Percentiles rank a stretch among this genome's conserved stretches.
Conservation (phyloP, 768 basidiomycete species). For the Boletus rubescentipes region DNA sequence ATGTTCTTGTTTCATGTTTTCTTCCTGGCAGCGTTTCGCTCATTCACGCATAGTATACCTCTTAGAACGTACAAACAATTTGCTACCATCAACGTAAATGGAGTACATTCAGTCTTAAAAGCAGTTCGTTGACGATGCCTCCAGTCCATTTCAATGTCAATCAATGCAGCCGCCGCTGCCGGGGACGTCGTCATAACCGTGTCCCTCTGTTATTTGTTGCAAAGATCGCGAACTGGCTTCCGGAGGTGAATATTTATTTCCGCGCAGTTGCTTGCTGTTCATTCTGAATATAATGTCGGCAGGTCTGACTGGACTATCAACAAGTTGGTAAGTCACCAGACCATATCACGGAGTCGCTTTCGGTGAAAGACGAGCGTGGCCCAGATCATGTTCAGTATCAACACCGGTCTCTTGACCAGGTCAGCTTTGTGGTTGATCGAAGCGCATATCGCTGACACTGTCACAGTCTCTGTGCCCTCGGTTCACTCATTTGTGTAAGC, state of each 20-base stretch:
- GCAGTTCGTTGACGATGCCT: background rate
- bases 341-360: background rate
- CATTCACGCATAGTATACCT: conserved; percentile 36
- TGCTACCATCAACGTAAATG: background rate
- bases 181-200: conserved; percentile 49
- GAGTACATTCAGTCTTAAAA: background rate
- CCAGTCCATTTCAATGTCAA: background rate
- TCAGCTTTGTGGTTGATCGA: conserved; percentile 1
- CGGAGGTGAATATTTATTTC: conserved; percentile 28
- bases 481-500: conserved; percentile 50
- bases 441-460: conserved; percentile 2
- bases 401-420: conserved; percentile 37
- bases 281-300: background rate
- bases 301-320: conserved; percentile 53
- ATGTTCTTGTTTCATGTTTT: background rate
- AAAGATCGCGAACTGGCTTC: conserved; percentile 51
- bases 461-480: conserved; percentile 48
- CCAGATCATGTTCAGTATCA: conserved; percentile 54
- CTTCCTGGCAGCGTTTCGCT: background rate
- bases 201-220: conserved; percentile 46
- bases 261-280: background rate
- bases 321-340: conserved; percentile 31
- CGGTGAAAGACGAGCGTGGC: background rate
- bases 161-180: conserved; percentile 47
- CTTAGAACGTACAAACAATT: background rate